phyloP scores from a whole-genome alignment of 108 stramenopile species.

The Nitzschia palea region DNA sequence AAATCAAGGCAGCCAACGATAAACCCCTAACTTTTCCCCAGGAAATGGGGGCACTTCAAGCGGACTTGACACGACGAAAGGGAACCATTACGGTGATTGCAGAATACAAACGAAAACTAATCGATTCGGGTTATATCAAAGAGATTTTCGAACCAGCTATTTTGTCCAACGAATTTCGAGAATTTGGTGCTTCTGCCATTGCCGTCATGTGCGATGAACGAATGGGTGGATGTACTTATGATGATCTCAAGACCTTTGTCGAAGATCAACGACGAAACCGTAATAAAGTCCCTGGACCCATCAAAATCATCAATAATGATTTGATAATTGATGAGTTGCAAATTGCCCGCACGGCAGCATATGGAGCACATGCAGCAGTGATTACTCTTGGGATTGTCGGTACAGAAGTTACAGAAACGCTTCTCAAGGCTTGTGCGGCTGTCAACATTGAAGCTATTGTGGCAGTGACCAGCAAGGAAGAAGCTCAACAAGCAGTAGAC shows the following conservation, averaged over 20 bases:
- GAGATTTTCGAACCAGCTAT: conserved; percentile 54
- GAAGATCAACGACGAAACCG: conserved; percentile 67
- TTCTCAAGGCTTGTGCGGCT: conserved; percentile 45
- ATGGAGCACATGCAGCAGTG: conserved; percentile 59
- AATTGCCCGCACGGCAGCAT: conserved; percentile 61
- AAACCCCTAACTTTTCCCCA: conserved; percentile 10
- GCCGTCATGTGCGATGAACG: conserved; percentile 80
- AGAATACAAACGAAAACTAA: conserved; percentile 79
- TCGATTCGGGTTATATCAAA: conserved; percentile 16
- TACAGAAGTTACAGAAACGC: conserved; percentile 35
- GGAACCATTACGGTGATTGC: conserved; percentile 88
- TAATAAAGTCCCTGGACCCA: conserved; percentile 78
- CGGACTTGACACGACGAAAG: conserved; percentile 66
- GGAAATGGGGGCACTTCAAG: conserved; percentile 50
- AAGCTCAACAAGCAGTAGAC: conserved; percentile 72
- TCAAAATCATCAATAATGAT: conserved; percentile 76
- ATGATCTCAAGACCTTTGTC: conserved; percentile 57
- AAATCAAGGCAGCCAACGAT: conserved; percentile 46
- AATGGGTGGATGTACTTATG: conserved; percentile 79
- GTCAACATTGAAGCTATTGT: conserved; percentile 66
- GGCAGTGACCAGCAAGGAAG: conserved; percentile 55
- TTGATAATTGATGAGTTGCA: conserved; percentile 84
- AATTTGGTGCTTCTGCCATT: conserved; percentile 77
- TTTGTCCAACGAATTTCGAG: conserved; percentile 66
- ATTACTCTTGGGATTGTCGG: conserved; percentile 49